Conservation (phyloP, 2,329 filamentous ascomycete genomes). For the Dactylonectria estremocensis region DNA sequence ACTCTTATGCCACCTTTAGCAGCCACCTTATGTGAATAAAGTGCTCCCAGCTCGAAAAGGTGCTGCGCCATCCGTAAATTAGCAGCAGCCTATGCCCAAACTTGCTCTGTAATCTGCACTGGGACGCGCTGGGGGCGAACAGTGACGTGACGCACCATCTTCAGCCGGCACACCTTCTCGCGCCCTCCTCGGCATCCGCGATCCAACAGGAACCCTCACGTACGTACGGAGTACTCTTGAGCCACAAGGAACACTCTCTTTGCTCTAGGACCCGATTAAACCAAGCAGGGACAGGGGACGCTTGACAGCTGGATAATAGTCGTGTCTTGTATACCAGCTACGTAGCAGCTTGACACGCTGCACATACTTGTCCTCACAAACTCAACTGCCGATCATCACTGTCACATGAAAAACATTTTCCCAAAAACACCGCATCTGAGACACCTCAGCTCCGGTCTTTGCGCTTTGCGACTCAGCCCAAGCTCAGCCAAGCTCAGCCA, state of each 20-base stretch:
- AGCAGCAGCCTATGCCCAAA: neutral
- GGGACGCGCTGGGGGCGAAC: neutral
- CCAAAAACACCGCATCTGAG: constrained; percentile 18
- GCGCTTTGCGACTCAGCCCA: neutral
- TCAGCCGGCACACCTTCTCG: neutral
- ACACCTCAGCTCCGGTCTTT: constrained; percentile 17
- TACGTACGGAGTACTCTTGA: neutral
- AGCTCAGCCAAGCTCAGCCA: constrained; percentile 3
- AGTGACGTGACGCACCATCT: neutral
- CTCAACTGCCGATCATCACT: constrained; percentile 14
- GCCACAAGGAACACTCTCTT: neutral
- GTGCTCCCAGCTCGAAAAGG: neutral
- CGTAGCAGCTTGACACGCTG: neutral
- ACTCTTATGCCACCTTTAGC: too few species aligned
- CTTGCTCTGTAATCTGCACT: constrained; percentile 5
- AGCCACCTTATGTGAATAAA: neutral
- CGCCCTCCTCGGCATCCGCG: neutral
- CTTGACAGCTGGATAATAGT: neutral
- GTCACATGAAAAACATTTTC: constrained; percentile 22
- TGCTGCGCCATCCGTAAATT: constrained; percentile 1
- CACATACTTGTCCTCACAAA: neutral
- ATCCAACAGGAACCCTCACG: neutral
- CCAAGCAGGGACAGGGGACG: constrained; percentile 2
- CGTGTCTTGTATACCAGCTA: neutral
- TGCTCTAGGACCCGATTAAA: neutral